These are phyloP conservation scores for Phytophthora megakarya DNA, from an alignment of 352 stramenopile species.

Conservation along the genomic window DNA sequence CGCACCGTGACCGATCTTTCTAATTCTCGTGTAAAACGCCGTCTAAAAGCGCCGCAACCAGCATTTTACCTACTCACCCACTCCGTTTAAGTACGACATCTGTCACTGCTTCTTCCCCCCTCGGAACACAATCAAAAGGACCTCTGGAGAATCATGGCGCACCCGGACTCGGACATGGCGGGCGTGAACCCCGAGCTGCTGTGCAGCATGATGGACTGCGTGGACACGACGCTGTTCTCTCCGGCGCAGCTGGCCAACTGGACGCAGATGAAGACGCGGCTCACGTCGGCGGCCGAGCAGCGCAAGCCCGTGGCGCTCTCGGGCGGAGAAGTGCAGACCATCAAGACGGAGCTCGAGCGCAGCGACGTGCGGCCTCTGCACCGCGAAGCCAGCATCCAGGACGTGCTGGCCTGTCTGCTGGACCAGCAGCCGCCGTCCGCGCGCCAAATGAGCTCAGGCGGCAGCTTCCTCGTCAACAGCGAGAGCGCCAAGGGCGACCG, in stretches of 20 bases:
- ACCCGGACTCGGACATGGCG: not conserved
- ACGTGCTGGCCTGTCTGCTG: conserved; percentile 74
- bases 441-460: conserved; percentile 51
- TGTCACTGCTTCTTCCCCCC: no score
- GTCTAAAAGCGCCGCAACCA: no score
- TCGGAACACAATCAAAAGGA: no score
- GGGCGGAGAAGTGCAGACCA: conserved; percentile 41
- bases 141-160: no score
- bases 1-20: no score
- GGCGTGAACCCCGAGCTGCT: conserved; percentile 77
- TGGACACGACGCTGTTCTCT: conserved; percentile 84
- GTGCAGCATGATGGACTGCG: conserved; percentile 87
- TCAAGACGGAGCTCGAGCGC: conserved; percentile 46
- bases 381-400: conserved; percentile 77
- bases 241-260: conserved; percentile 73
- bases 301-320: conserved; percentile 41
- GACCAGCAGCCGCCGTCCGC: conserved; percentile 66
- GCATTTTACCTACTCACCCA: no score
- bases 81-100: no score
- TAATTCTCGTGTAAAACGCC: no score
- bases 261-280: conserved; percentile 77
- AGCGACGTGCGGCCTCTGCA: conserved; percentile 53
- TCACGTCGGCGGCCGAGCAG: conserved; percentile 56
- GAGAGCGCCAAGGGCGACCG: conserved; percentile 42
- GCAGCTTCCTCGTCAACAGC: conserved; percentile 62